Evolutionary conservation across 192 early-diverging fungal genomes (phyloP).

Genomic region (Backusella macrospora): DNA sequence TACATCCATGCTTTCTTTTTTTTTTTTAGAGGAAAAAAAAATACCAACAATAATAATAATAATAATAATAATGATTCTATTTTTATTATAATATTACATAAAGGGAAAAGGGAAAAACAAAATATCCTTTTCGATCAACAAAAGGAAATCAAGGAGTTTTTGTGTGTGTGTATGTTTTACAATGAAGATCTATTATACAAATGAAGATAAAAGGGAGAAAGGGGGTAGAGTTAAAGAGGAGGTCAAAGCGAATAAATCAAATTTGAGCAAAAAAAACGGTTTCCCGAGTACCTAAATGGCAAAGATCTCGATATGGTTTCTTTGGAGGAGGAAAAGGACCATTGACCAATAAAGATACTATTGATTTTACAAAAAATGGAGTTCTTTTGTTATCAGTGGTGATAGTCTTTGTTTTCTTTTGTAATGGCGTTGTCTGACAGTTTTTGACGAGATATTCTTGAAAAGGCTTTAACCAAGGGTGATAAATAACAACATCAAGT

Average conservation of each 20-base stretch:
- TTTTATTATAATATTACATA: conserved; percentile 15
- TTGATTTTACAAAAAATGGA: not conserved
- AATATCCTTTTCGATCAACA: not conserved
- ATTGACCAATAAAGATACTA: conserved; percentile 7
- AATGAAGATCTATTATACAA: not conserved
- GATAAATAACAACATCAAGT: conserved; percentile 39
- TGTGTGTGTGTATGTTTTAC: not conserved
- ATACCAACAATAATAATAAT: not conserved
- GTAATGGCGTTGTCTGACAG: not conserved
- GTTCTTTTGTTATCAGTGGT: not conserved
- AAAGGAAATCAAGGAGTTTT: not conserved
- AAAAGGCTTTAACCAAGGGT: conserved; percentile 42
- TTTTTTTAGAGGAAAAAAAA: not conserved
- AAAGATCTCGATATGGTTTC: conserved; percentile 33
- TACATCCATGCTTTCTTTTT: not conserved
- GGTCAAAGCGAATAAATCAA: not conserved
- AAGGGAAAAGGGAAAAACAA: not conserved
- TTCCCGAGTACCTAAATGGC: conserved; percentile 31
- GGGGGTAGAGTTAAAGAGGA: not conserved
- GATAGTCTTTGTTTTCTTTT: not conserved
- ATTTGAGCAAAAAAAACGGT: not conserved
- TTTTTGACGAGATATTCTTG: not conserved
- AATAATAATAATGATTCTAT: conserved; percentile 9
- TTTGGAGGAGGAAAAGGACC: conserved; percentile 40
- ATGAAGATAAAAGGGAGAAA: not conserved